Percentiles rank a stretch among this genome's conserved stretches.
Conservation (phyloP, 2,329 filamentous ascomycete species). For the Tolypocladium guangdongense region DNA sequence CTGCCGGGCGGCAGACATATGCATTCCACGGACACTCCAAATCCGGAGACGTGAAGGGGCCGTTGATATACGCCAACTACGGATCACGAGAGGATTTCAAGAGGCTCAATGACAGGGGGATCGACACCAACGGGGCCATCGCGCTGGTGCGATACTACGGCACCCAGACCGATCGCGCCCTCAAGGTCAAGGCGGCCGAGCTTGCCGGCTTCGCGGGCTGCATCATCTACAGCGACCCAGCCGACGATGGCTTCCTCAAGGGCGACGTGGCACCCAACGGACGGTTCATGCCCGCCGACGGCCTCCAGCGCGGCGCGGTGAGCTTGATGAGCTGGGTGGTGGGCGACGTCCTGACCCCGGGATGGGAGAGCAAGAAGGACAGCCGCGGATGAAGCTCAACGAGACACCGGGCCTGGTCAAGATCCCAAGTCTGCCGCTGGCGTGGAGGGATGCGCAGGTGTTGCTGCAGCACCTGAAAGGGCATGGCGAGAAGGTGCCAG, state of each 20-base stretch:
- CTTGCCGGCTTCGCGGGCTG: slow-evolving; percentile 76
- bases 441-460: slow-evolving; percentile 79
- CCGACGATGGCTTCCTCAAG: slow-evolving; percentile 67
- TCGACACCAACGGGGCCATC: slow-evolving; percentile 70
- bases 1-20: slow-evolving; percentile 55
- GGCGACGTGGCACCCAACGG: slow-evolving; percentile 68
- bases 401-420: slow-evolving; percentile 63
- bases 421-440: slow-evolving; percentile 82
- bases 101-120: slow-evolving; percentile 54
- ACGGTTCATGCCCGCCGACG: slow-evolving; percentile 68
- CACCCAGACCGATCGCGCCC: slow-evolving; percentile 56
- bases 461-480: slow-evolving; percentile 68
- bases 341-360: slow-evolving; percentile 87
- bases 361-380: slow-evolving; percentile 62
- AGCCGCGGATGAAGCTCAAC: slow-evolving; percentile 56
- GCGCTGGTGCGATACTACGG: slow-evolving; percentile 75
- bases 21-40: slow-evolving; percentile 87
- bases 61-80: slow-evolving; percentile 85
- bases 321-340: slow-evolving; percentile 72
- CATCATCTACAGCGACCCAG: slow-evolving; percentile 85
- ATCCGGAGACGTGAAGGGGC: slow-evolving; percentile 74
- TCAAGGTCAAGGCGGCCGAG: slow-evolving; percentile 88
- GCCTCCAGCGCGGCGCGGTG: slow-evolving; percentile 73
- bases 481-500: slow-evolving; percentile 56
- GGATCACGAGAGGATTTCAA: slow-evolving; percentile 79